Evolutionary conservation across 2,329 filamentous ascomycete genomes (phyloP), one percentile per base, ranked within the genome.

Genomic region (Hirsutella minnesotensis): DNA sequence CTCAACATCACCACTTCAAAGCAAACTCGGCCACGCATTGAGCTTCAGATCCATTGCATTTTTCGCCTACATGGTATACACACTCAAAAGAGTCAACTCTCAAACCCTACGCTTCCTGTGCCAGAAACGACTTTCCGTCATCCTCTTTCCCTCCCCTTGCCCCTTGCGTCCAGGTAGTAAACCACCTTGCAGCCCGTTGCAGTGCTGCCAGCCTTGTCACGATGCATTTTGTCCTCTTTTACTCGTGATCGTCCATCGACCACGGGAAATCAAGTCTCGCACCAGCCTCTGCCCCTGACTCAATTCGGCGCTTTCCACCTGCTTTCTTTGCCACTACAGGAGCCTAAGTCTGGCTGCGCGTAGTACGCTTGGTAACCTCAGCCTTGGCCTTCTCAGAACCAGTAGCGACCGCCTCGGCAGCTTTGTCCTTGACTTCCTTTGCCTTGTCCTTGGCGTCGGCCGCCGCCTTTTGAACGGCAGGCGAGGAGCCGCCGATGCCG

Each of bases 321-420:
- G 24, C 12, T 7, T 12, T 27, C 24, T 12, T 27, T 27, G 24
- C 24, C 12, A 27, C 7, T 7, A 12, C 7, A 16, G 10, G 10
- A 21, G 35, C 35, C 46, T 69, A 76, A 56, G 69, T 73, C 53
- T 73, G 67, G 67, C 68, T 78, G 57, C 73, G 72, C 45, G 72
- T 75, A 46, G 65, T 63, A 50, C 77, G 75, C 72, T 79, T 80
- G 57, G 63, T 77, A 24, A 65, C 71, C 73, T 89, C 84, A 42
- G 74, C 78, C 72, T 92, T 90, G 52, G 81, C 79, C 45, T 85
- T 78, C 47, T 87, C 85, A 43, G 80, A 77, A 43, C 77, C 77
- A 40, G 75, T 70, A 34, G 77, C 57, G 16, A 72, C 68, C 41
- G 76, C 73, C 60, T 78, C 70, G 18, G 70, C 66, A 45, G 67